These are phyloP conservation scores for Pythium brachiatum DNA, from an alignment of 352 stramenopile species.

Conservation along the genomic window DNA sequence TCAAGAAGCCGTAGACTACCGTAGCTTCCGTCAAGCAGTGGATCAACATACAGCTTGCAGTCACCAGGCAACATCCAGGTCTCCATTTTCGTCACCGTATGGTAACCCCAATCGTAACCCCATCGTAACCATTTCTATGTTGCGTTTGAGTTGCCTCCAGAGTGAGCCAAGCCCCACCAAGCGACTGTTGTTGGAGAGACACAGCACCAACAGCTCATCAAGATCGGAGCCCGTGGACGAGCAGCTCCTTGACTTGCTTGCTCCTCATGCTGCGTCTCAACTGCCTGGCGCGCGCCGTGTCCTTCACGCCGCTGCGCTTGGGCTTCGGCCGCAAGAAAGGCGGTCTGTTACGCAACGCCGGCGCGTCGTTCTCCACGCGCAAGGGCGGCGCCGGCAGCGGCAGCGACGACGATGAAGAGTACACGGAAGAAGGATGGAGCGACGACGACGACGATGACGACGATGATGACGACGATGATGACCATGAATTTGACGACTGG, in stretches of 20 bases:
- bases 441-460: slow-evolving; percentile 40
- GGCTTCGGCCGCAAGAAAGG: slow-evolving; percentile 20
- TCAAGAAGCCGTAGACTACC: slow-evolving; percentile 73
- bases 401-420: slow-evolving; percentile 31
- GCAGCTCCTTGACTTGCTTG: too few species aligned
- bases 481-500: slow-evolving; percentile 33
- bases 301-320: slow-evolving; percentile 39
- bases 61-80: too few species aligned
- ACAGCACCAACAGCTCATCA: background rate
- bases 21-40: too few species aligned
- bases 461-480: slow-evolving; percentile 41
- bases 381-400: slow-evolving; percentile 38
- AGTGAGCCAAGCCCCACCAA: slow-evolving; percentile 21
- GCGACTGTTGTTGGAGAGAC: background rate
- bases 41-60: too few species aligned
- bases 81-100: background rate
- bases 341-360: slow-evolving; percentile 19
- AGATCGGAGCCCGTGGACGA: background rate
- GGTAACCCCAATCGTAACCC: background rate
- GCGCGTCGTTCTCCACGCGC: slow-evolving; percentile 26
- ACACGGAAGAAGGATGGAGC: slow-evolving; percentile 44
- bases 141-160: slow-evolving; percentile 14
- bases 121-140: slow-evolving; percentile 8
- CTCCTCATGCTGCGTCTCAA: slow-evolving; percentile 54
- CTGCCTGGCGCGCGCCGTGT: slow-evolving; percentile 47